Evolutionary conservation across 2,329 filamentous ascomycete species (phyloP), one percentile per base, ranked within the genome.

Genomic region (Thelonectria olida): DNA sequence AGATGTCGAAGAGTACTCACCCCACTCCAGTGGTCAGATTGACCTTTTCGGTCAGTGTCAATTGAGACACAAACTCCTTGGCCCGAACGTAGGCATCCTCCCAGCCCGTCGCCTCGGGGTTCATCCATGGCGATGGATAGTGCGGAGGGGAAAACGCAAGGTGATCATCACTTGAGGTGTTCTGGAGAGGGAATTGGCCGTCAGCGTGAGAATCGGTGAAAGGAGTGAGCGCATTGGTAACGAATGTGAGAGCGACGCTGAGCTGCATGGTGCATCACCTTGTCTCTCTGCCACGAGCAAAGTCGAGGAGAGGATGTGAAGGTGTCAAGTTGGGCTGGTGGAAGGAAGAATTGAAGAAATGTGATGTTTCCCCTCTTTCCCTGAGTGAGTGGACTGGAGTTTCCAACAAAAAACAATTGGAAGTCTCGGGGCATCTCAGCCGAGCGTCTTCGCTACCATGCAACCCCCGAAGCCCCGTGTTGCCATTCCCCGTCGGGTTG

Each of bases 11-110:
- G 25, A 39, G 6, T 5, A 79, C 88, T 76, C 79, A 95, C 86
- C 93, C 93, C 65, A 91, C 87, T 76, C 95, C 95, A 1, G 94
- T 97, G 3, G 95, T 98, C 66, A 99, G 76, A 76, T 98, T 98
- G 77, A 98, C 93, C 81, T 97, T 97, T 77, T 97, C 94, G 10
- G 88, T 74, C 34, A 97, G 83, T 1, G 93, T 97, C 78, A 97
- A 79, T 74, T 93, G 88, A 9, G 90, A 90, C 45, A 97, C 93
- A 71, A 97, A 95, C 3, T 84, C 86, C 67, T 86, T 88, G 1
- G 94, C 94, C 76, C 91, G 89, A 19, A 79, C 80, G 69, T 97
- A 94, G 38, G 93, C 92, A 7, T 88, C 85, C 54, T 86, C 84
- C 93, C 93, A 97, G 63, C 85, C 86, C 44, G 85, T 80, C 10